Conservation (phyloP, 1,284 basidiomycete genomes). For the Flammula alnicola region DNA sequence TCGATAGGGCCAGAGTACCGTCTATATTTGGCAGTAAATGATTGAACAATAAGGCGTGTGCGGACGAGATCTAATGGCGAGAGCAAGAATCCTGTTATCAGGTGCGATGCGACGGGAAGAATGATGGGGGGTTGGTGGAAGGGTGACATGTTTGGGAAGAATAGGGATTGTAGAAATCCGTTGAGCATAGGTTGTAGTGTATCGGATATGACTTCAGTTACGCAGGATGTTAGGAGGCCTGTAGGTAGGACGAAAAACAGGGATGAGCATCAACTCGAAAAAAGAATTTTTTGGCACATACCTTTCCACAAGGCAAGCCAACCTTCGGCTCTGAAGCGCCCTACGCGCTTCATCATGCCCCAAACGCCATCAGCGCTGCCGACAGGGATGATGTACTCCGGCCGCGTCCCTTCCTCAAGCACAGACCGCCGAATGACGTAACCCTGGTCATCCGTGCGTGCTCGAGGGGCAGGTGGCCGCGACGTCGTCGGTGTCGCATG, state of each 20-base stretch:
- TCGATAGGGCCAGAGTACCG: slow-evolving; percentile 81
- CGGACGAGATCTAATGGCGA: slow-evolving; percentile 86
- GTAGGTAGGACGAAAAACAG: slow-evolving; percentile 6
- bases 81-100: slow-evolving; percentile 71
- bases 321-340: slow-evolving; percentile 84
- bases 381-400: slow-evolving; percentile 87
- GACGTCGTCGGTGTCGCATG: slow-evolving; percentile 41
- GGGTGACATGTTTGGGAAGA: slow-evolving; percentile 62
- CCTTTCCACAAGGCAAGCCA: slow-evolving; percentile 93
- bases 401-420: slow-evolving; percentile 72
- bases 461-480: slow-evolving; percentile 42
- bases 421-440: slow-evolving; percentile 74
- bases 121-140: slow-evolving; percentile 77
- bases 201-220: slow-evolving; percentile 69
- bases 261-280: neutral
- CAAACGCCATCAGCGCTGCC: slow-evolving; percentile 87
- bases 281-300: slow-evolving; percentile 37
- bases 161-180: slow-evolving; percentile 60
- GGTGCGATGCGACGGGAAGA: slow-evolving; percentile 74
- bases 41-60: slow-evolving; percentile 86
- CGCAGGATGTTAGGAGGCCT: slow-evolving; percentile 84
- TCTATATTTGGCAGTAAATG: slow-evolving; percentile 62
- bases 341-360: slow-evolving; percentile 94
- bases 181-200: slow-evolving; percentile 77
- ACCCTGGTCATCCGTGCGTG: slow-evolving; percentile 73